Conservation (phyloP, 2,329 filamentous ascomycete genomes). For the Aspergillus candidus region DNA sequence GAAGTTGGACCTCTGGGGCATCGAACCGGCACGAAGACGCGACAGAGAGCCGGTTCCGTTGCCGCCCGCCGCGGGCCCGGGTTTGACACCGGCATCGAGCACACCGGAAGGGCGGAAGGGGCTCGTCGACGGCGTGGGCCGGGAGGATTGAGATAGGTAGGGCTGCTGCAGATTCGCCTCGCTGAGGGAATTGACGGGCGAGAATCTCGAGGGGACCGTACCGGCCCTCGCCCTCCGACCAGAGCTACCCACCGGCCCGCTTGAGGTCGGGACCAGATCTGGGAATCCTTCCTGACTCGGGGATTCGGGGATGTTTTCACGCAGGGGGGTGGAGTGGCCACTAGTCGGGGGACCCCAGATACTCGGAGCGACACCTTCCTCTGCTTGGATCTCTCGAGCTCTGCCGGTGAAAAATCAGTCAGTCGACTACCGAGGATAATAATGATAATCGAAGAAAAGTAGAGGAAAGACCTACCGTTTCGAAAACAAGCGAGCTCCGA, state of each 20-base stretch:
- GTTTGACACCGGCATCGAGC: conserved; percentile 35
- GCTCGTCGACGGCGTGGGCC: conserved; percentile 78
- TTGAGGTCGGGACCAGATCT: conserved; percentile 69
- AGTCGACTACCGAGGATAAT: neutral
- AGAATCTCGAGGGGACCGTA: conserved; percentile 92
- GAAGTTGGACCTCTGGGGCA: conserved; percentile 79
- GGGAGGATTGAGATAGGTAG: conserved; percentile 68
- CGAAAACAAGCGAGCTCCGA: conserved; percentile 73
- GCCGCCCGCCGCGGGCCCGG: conserved; percentile 40
- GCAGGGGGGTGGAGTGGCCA: conserved; percentile 89
- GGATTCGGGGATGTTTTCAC: conserved; percentile 95
- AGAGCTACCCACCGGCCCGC: conserved; percentile 58
- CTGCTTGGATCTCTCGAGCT: conserved; percentile 92
- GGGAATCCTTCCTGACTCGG: conserved; percentile 89
- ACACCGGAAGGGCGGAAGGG: conserved; percentile 66
- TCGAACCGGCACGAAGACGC: conserved; percentile 81
- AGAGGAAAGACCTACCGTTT: conserved; percentile 64
- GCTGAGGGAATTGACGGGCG: conserved; percentile 63
- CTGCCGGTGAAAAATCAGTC: conserved; percentile 42
- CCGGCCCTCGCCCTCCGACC: conserved; percentile 80
- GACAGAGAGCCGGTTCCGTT: conserved; percentile 71
- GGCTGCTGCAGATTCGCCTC: conserved; percentile 50
- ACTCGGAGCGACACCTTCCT: conserved; percentile 75
- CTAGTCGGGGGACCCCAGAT: conserved; percentile 95
- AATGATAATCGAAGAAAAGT: neutral